Evolutionary conservation across 805 yeast genomes (phyloP), one percentile per base, ranked within the genome.

Genomic region (Myxozyma sirexii): DNA sequence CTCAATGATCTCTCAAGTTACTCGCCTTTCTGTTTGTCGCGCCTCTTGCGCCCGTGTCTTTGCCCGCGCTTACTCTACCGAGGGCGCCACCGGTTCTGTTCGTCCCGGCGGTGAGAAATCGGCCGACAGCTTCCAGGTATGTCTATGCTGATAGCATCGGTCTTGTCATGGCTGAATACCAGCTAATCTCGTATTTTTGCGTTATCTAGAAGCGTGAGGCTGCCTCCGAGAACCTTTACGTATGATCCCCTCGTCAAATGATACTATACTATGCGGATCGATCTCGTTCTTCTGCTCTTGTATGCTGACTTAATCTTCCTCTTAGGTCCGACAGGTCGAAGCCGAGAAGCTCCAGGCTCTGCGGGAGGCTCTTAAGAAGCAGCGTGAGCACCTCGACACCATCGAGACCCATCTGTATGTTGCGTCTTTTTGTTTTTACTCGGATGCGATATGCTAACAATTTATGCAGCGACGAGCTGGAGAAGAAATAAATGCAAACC

Each of bases 341-440:
- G 87, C 86, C 73, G 96, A 90, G 76, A 90, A 87, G 80, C 80
- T 91, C 74, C 85, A 83, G 71, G 81, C 82, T 51, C 83, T 91
- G 75, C 87, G 80, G 75, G 90, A 87, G 74, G 83, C 87, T 71
- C 80, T 91, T 74, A 83, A 86, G 75, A 80, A 87, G 77, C 94
- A 86, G 74, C 57, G 67, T 37, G 68, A 64, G 54, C 70, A 67
- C 42, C 63, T 68, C 41, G 64, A 59, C 48, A 51, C 58, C 44
- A 56, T 68, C 44, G 67, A 63, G 62, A 23, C 56, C 38, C 67
- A 68, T 41, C 63, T 68, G 67, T 68, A 64, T 17, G 70, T 57
- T 23, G 3, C 21, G 3, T 26, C 33, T 5, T 37, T 4, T 37
- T 7, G 17, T 27, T 17, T 19, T 7, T 15, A 27, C 33, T 29